Base-by-base conservation (phyloP, 1,284 basidiomycete genomes). In the Coriolopsis trogii region DNA sequence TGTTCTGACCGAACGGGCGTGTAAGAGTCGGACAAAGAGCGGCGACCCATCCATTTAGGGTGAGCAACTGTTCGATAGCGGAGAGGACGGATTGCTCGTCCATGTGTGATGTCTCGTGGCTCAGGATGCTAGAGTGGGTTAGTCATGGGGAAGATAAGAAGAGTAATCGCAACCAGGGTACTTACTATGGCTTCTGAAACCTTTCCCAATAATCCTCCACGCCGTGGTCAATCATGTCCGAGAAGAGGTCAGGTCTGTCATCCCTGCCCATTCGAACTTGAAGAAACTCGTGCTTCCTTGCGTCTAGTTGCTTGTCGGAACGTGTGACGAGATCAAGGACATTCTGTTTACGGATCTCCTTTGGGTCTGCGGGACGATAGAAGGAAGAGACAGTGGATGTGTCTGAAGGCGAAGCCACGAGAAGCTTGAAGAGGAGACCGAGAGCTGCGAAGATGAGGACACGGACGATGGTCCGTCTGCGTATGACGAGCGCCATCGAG, bases 1-100 rank as follows among this genome's bases (percentile, higher is more conserved):
- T 86, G 71, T 91, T 92, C 67, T 93, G 89, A 10, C 91, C 91
- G 64, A 97, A 98, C 1, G 95, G 95, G 15, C 95, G 85, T 3
- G 83, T 83, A 38, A 98, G 81, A 3, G 91, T 94, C 7, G 93
- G 92, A 70, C 94, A 98, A 30, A 92, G 85, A 8, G 92, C 93
- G n/a, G 93, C 92, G n/a, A 95, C 95, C 95, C 95, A 98, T n/a
- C 95, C 95, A 65, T 97, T 96, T 52, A 97, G 82, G 18, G 90
- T 88, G 20, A 97, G 78, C 1, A 98, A 78, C 60, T 93, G 91
- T 69, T 97, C 95, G 45, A 98, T 91, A 6, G 94, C 86, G 40
- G 79, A 83, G 46, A 92, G 77, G 41, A 97, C 89, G 51, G 88
- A 87, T 68, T 97, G 93, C 16, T 89, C 85, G 69, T 97, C 95